These are phyloP conservation scores for Ogataea salicorniae DNA, from an alignment of 805 yeast genomes.

Conservation along the genomic window DNA sequence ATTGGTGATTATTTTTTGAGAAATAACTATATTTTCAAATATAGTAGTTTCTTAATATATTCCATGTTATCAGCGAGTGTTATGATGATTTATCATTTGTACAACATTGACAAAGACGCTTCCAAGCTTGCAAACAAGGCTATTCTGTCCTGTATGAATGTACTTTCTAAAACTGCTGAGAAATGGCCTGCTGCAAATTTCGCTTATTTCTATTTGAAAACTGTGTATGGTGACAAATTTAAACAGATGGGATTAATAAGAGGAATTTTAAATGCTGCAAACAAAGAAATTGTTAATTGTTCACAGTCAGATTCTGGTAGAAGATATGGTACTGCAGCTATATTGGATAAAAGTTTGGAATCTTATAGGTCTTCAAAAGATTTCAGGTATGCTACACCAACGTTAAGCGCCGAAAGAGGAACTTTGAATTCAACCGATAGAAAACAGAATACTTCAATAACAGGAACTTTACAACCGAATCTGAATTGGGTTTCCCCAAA, in stretches of 20 bases:
- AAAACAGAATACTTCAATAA: not conserved
- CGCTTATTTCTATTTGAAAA: constrained; percentile 46
- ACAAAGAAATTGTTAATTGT: constrained; percentile 5
- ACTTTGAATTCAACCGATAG: constrained; percentile 2
- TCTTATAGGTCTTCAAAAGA: constrained; percentile 4
- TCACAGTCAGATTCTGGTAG: not conserved
- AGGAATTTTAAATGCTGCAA: constrained; percentile 13
- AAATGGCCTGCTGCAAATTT: constrained; percentile 50
- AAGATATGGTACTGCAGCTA: not conserved
- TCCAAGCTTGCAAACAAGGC: constrained; percentile 21
- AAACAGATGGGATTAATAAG: constrained; percentile 21
- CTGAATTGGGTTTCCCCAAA: no score
- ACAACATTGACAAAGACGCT: constrained; percentile 23
- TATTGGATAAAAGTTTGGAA: constrained; percentile 7
- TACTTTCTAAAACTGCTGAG: constrained; percentile 38
- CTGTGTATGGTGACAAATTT: constrained; percentile 31
- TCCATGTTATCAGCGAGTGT: constrained; percentile 59
- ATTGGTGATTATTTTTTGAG: constrained; percentile 53
- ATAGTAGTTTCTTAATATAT: constrained; percentile 30
- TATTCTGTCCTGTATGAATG: constrained; percentile 21
- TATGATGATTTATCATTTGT: constrained; percentile 66
- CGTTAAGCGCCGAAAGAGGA: constrained; percentile 13
- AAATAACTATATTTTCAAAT: constrained; percentile 47
- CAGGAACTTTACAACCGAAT: not conserved
- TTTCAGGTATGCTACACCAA: constrained; percentile 3